Evolutionary conservation across 2,329 filamentous ascomycete species (phyloP).

Genomic region (Cadophora sp.): DNA sequence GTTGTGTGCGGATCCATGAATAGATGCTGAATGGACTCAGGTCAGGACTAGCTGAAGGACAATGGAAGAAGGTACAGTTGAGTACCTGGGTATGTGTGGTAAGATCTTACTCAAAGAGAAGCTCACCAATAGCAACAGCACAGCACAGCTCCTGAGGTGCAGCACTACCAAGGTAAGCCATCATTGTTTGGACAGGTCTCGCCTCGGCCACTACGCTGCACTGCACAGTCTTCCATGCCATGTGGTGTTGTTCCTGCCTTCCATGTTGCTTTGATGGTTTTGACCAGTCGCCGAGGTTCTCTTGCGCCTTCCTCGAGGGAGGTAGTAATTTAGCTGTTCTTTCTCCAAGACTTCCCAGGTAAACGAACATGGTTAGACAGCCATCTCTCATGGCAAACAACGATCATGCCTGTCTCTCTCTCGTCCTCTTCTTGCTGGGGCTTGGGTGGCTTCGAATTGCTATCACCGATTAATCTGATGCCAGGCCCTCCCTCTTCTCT

Average conservation of each 20-base stretch:
- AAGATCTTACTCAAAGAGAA: too few relatives aligned
- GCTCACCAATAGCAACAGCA: neutral
- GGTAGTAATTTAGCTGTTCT: neutral
- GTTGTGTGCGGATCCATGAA: neutral
- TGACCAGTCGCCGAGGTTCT: neutral
- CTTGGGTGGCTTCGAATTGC: too few relatives aligned
- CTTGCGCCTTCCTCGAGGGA: neutral
- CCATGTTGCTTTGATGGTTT: neutral
- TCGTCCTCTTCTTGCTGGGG: too few relatives aligned
- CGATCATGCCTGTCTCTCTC: neutral
- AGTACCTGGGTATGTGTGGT: neutral
- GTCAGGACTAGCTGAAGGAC: neutral
- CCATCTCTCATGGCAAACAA: neutral
- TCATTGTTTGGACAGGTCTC: neutral
- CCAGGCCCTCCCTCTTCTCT: too few relatives aligned
- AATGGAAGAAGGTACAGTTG: neutral
- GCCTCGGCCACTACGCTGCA: neutral
- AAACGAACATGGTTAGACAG: too few relatives aligned
- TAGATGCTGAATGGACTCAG: neutral
- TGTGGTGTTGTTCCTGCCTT: constrained; percentile 1
- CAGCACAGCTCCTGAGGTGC: neutral
- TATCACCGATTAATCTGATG: too few relatives aligned
- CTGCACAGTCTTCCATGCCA: too few relatives aligned
- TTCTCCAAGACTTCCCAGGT: too few relatives aligned
- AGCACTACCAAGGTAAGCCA: neutral